Conservation (phyloP, 495 filamentous ascomycete species). For the Xylona heveae region DNA sequence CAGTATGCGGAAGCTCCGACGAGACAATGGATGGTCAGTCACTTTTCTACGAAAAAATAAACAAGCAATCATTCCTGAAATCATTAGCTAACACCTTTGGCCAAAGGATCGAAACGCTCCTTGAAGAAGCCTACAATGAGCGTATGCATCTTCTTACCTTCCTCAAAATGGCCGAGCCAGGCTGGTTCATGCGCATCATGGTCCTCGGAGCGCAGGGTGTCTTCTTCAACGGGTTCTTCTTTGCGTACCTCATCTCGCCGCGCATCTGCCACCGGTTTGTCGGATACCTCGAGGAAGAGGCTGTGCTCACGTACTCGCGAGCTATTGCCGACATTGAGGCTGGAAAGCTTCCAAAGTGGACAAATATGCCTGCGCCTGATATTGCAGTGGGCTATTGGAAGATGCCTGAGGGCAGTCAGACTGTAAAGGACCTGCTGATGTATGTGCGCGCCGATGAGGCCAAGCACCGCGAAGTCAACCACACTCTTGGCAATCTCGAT, state of each 20-base stretch:
- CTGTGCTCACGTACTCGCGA: constrained; percentile 83
- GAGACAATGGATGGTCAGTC: constrained; percentile 77
- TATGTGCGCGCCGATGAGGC: constrained; percentile 90
- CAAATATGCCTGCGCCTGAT: constrained; percentile 56
- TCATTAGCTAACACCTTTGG: not conserved
- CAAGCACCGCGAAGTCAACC: constrained; percentile 95
- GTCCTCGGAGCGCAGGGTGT: constrained; percentile 69
- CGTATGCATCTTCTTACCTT: constrained; percentile 93
- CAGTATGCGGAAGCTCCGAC: constrained; percentile 59
- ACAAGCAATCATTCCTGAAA: no score
- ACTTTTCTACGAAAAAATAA: no score
- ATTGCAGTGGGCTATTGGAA: constrained; percentile 82
- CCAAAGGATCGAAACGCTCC: constrained; percentile 65
- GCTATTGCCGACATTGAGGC: constrained; percentile 69
- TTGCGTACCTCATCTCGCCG: constrained; percentile 74
- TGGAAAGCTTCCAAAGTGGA: constrained; percentile 68
- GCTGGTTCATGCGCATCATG: constrained; percentile 71
- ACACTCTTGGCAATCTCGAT: constrained; percentile 71
- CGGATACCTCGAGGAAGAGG: constrained; percentile 92
- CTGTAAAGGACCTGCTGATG: constrained; percentile 66
- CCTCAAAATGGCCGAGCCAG: constrained; percentile 78
- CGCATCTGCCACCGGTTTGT: constrained; percentile 89
- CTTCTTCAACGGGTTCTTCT: constrained; percentile 87
- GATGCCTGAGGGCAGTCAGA: constrained; percentile 66
- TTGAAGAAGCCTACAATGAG: constrained; percentile 92